These are phyloP conservation scores for Mollisia scopiformis DNA, from an alignment of 2,329 filamentous ascomycete species.

Conservation along the genomic window DNA sequence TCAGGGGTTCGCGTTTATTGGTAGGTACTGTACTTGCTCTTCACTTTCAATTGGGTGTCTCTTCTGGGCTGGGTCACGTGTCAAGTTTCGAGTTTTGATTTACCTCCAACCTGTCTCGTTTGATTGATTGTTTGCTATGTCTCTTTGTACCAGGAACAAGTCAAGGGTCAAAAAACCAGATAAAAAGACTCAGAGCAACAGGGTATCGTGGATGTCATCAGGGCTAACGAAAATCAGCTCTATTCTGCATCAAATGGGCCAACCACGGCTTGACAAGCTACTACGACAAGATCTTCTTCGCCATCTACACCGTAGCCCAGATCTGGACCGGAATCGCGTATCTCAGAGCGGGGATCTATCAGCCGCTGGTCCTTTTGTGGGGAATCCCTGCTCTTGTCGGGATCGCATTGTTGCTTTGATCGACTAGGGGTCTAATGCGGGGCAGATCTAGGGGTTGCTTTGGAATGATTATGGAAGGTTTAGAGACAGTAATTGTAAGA, in stretches of 20 bases:
- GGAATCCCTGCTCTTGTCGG: conserved; percentile 10
- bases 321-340: conserved; percentile 15
- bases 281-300: conserved; percentile 19
- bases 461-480: background rate
- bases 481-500: background rate
- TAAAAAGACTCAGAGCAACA: background rate
- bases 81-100: background rate
- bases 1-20: conserved; percentile 14
- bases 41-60: background rate
- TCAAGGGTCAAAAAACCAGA: background rate
- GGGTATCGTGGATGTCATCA: background rate
- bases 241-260: conserved; percentile 22
- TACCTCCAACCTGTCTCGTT: background rate
- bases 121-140: background rate
- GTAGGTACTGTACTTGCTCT: conserved; percentile 5
- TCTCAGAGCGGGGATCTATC: conserved; percentile 13
- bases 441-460: background rate
- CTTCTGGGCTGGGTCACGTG: background rate
- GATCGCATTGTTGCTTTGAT: background rate
- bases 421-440: background rate
- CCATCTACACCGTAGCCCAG: conserved; percentile 1
- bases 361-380: conserved; percentile 11
- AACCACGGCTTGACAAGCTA: conserved; percentile 13
- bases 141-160: background rate
- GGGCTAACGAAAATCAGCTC: background rate